phyloP scores from a whole-genome alignment of 352 stramenopile species.

The Phytophthora foliorum region DNA sequence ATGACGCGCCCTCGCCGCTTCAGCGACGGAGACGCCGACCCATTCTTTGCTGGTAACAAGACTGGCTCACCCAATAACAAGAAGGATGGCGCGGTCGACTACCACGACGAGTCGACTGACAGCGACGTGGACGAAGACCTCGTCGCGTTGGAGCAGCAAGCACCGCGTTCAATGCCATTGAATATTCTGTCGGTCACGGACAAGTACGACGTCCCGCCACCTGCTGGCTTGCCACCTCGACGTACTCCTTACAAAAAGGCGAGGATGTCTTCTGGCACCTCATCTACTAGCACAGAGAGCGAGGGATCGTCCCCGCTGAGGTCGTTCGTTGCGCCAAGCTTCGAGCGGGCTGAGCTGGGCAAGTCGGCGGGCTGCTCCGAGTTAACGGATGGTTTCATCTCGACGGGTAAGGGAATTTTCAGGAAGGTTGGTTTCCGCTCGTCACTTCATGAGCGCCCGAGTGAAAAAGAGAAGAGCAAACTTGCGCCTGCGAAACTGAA shows the following conservation, averaged over 20 bases:
- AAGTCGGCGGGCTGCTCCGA: conserved; percentile 63
- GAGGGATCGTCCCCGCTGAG: conserved; percentile 53
- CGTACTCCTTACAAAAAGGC: conserved; percentile 46
- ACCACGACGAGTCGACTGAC: conserved; percentile 44
- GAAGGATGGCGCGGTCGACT: conserved; percentile 30
- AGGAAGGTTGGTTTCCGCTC: conserved; percentile 80
- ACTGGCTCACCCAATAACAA: conserved; percentile 35
- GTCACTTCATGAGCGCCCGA: conserved; percentile 46
- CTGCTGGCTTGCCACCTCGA: conserved; percentile 37
- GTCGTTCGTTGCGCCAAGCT: conserved; percentile 49
- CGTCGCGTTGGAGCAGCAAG: conserved; percentile 27
- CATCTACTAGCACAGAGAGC: conserved; percentile 53
- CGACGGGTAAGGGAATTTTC: conserved; percentile 89
- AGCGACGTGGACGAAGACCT: conserved; percentile 40
- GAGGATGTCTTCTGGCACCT: conserved; percentile 65
- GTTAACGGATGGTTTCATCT: conserved; percentile 86
- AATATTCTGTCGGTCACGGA: conserved; percentile 45
- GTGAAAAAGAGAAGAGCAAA: conserved; percentile 47
- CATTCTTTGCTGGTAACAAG: conserved; percentile 63
- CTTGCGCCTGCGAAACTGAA: conserved; percentile 39
- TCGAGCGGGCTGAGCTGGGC: conserved; percentile 57
- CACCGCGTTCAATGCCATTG: conserved; percentile 28
- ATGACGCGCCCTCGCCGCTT: conserved; percentile 73
- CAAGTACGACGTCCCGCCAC: conserved; percentile 47
- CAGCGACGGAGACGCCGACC: conserved; percentile 84